Evolutionary conservation across 2,329 filamentous ascomycete species (phyloP), one percentile per base, ranked within the genome.

Genomic region (Purpureocillium takamizusanense): DNA sequence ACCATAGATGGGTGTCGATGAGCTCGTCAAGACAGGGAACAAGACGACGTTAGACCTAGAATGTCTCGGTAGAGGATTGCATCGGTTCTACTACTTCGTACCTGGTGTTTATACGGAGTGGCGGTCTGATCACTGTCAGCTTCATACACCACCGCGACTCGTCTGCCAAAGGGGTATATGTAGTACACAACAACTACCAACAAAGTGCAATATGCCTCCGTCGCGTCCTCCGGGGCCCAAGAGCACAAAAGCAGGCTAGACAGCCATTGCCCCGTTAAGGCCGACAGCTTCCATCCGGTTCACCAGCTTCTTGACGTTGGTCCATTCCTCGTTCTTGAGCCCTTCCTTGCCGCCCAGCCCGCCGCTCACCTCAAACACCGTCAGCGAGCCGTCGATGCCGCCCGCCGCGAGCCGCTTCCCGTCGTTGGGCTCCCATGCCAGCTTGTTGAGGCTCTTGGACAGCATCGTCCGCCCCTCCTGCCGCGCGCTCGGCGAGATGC

Each of bases 361-460:
- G 51, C 73, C 67, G 17, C 87, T 82, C 40, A 98, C 90, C 63
- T 98, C 92, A 55, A 97, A 98, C 7, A 98, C 78, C 1, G 85
- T 95, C 16, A 95, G 71, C 2, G 87, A 79, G 10, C 90, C 90
- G 54, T 95, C 89, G 44, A 98, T 82, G 4, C 92, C 92, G 33
- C 92, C 94, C 0, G 88, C 88, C 2, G 90, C 92, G 36, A 97
- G 67, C 37, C 86, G 76, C 61, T 83, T 84, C 35, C 92, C 94
- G 56, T 95, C 89, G 33, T 78, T 82, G 51, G 81, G 79, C 63
- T 98, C 92, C 92, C 92, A 98, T 1, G 87, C 83, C 32, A 95
- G 69, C 66, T 92, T 94, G 62, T 98, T 98, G 52, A 98, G 64
- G 57, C 88, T 94, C 65, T 86, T 83, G 41, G 82, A 85, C 51